A percentile compares a stretch with the other conserved stretches of the same genome.
These are phyloP conservation scores for Luffa acutangula DNA, from an alignment of 306 rosid species.

Conservation along the genomic window DNA sequence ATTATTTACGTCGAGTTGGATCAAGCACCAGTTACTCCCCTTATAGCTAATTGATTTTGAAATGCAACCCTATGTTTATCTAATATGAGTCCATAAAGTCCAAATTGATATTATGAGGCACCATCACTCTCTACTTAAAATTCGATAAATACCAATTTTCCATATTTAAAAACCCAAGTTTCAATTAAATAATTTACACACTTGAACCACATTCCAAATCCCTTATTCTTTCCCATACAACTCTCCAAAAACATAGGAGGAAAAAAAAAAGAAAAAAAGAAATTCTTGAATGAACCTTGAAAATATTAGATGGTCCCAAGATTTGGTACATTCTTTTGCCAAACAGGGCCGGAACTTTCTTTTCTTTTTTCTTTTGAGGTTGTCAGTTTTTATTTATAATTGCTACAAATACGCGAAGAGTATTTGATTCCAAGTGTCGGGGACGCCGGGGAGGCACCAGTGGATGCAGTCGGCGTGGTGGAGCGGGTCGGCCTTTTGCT, in stretches of 20 bases:
- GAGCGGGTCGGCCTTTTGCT: conserved; percentile 52
- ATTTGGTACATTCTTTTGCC: not conserved
- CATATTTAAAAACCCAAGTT: not conserved
- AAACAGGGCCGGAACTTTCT: not conserved
- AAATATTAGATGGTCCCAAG: not conserved
- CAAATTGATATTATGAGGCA: too few species aligned
- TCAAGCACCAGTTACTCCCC: too few species aligned
- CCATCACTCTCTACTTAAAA: too few species aligned
- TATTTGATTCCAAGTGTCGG: conserved; percentile 92
- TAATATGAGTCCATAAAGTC: too few species aligned
- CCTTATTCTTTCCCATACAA: not conserved
- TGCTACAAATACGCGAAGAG: conserved; percentile 63
- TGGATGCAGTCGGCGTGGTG: conserved; percentile 93
- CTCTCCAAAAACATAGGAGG: not conserved
- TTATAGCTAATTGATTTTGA: too few species aligned
- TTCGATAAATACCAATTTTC: not conserved
- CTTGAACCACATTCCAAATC: not conserved
- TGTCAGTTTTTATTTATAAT: not conserved
- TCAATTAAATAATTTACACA: not conserved
- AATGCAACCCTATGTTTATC: too few species aligned
- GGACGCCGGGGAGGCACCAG: conserved; percentile 96
- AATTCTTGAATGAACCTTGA: not conserved
- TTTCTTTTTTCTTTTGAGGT: not conserved
- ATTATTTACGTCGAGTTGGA: too few species aligned
- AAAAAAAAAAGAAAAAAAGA: not conserved